These are phyloP conservation scores for Tolypocladium tropicale DNA, from an alignment of 2,329 filamentous ascomycete species.

Conservation along the genomic window DNA sequence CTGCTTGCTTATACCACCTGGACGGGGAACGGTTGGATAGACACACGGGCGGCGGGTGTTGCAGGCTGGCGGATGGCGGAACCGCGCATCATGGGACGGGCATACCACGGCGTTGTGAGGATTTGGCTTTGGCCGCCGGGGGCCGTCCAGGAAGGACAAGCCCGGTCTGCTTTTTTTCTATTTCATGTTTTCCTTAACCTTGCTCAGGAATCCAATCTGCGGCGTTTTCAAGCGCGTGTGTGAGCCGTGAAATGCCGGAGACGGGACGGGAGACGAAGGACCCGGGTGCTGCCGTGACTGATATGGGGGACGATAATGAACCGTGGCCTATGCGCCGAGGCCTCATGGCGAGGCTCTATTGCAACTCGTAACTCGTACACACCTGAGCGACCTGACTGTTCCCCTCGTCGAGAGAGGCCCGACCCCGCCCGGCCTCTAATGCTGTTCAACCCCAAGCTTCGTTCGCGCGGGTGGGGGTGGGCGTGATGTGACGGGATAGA, in stretches of 20 bases:
- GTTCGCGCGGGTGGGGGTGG: background rate
- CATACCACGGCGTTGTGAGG: conserved; percentile 3
- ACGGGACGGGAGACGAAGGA: too few relatives aligned
- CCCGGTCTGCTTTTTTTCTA: background rate
- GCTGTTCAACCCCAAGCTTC: background rate
- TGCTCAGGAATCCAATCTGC: background rate
- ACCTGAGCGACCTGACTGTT: too few relatives aligned
- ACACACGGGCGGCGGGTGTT: background rate
- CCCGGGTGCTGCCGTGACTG: background rate
- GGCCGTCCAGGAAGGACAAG: background rate
- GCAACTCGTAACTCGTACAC: too few relatives aligned
- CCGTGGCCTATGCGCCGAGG: too few relatives aligned
- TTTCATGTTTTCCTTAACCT: background rate
- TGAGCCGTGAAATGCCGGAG: background rate
- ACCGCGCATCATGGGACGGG: background rate
- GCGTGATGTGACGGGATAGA: background rate
- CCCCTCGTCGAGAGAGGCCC: background rate
- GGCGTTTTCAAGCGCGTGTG: background rate
- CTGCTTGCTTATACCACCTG: background rate
- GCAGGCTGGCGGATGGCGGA: background rate
- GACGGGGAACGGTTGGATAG: background rate
- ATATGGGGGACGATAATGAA: too few relatives aligned
- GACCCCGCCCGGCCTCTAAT: background rate
- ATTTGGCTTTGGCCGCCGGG: background rate
- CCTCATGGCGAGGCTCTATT: too few relatives aligned